Evolutionary conservation across 805 yeast species (phyloP).

Genomic region (Starmerella powellii): DNA sequence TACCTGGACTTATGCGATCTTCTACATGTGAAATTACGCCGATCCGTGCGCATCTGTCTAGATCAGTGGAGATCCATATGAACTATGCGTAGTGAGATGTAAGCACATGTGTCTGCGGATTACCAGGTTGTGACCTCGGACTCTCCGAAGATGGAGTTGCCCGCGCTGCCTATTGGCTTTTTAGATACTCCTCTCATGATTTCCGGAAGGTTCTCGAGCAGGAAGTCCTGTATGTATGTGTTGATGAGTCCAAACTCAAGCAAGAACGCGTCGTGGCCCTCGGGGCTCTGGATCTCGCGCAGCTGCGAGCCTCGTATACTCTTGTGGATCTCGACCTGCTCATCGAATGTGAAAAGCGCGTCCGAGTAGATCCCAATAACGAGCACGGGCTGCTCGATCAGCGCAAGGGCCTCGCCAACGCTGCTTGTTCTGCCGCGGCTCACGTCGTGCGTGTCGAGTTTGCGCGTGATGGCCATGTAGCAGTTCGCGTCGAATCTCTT

Average conservation of each 20-base stretch:
- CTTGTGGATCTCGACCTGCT: constrained; percentile 73
- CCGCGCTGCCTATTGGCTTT: constrained; percentile 32
- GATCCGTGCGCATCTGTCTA: no score
- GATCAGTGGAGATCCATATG: no score
- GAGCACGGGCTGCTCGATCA: constrained; percentile 62
- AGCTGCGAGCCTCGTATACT: constrained; percentile 57
- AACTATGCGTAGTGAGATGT: not conserved
- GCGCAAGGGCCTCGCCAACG: constrained; percentile 41
- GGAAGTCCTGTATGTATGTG: constrained; percentile 53
- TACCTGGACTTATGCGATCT: no score
- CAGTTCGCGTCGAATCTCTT: constrained; percentile 92
- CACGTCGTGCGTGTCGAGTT: constrained; percentile 89
- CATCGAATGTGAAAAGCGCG: constrained; percentile 83
- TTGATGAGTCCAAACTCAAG: constrained; percentile 80
- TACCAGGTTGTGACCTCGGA: constrained; percentile 90
- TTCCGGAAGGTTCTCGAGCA: constrained; percentile 45
- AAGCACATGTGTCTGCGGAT: no score
- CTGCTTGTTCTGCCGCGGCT: constrained; percentile 57
- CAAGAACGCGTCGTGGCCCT: constrained; percentile 94
- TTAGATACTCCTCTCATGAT: constrained; percentile 43
- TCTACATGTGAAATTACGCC: no score
- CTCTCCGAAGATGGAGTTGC: constrained; percentile 69
- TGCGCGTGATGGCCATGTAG: constrained; percentile 84
- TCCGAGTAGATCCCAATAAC: constrained; percentile 85
- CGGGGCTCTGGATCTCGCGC: constrained; percentile 73